Evolutionary conservation across 208 protist species (phyloP).

Genomic region (Leishmania major): DNA sequence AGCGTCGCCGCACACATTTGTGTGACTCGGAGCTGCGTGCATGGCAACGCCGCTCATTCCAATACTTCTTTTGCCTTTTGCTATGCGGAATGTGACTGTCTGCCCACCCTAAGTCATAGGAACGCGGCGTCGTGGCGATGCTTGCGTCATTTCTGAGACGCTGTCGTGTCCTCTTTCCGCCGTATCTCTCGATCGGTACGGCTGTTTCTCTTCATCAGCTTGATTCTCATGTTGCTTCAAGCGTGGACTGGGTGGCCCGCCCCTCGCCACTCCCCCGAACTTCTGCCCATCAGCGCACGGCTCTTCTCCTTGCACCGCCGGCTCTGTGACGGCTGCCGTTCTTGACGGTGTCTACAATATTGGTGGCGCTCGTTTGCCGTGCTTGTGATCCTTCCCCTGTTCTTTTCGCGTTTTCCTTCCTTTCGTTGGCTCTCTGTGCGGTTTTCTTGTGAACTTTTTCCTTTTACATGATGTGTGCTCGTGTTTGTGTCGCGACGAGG

Average conservation of each 20-base stretch:
- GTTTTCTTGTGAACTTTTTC: neutral
- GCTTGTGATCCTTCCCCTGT: neutral
- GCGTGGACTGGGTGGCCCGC: neutral
- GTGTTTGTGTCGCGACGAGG: neutral
- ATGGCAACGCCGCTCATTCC: neutral
- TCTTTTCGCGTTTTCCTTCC: neutral
- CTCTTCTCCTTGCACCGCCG: neutral
- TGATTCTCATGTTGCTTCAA: neutral
- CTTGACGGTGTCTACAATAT: neutral
- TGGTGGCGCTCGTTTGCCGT: neutral
- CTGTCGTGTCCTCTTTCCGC: neutral
- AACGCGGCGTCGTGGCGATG: neutral
- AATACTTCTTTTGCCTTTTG: neutral
- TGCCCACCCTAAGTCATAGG: neutral
- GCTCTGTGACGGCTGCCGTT: neutral
- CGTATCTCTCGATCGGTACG: neutral
- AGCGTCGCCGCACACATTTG: too few species aligned
- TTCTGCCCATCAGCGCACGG: neutral
- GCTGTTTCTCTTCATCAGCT: neutral
- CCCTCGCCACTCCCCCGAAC: too few species aligned
- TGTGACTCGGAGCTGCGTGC: neutral
- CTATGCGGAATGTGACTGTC: neutral
- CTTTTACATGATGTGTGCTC: neutral
- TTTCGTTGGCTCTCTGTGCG: constrained; percentile 4
- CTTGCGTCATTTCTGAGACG: neutral